Percentiles rank a stretch among this genome's conserved stretches.
These are phyloP conservation scores for Paspalum notatum DNA, from an alignment of 176 grass and related monocot genomes.

Conservation along the genomic window DNA sequence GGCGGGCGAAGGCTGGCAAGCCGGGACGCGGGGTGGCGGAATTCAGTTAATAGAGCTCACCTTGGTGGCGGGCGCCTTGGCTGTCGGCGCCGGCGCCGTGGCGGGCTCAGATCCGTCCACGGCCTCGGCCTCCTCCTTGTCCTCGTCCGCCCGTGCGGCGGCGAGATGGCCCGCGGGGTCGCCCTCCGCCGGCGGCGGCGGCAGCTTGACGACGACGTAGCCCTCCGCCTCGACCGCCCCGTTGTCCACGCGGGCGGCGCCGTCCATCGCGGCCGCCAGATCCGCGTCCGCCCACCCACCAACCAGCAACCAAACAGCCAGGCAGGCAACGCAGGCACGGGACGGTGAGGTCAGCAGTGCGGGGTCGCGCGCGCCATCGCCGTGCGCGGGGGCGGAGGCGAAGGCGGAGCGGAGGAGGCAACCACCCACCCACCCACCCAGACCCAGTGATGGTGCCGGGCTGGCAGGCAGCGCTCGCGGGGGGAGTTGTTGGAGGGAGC, in stretches of 20 bases:
- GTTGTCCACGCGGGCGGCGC: conserved; percentile 17
- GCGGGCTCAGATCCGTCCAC: conserved; percentile 31
- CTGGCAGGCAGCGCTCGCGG: background rate
- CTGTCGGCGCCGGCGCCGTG: too few relatives aligned
- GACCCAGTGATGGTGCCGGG: conserved; percentile 7
- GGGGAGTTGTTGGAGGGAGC: background rate
- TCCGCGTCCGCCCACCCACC: background rate
- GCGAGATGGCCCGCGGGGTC: conserved; percentile 28
- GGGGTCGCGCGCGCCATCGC: background rate
- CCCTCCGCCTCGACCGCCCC: conserved; percentile 29
- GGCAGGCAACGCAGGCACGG: background rate
- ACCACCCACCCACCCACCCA: conserved; percentile 36
- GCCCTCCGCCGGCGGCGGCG: background rate
- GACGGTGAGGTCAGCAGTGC: conserved; percentile 30
- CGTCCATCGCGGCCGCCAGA: conserved; percentile 37
- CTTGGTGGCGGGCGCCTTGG: conserved; percentile 39
- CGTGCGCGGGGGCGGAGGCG: background rate
- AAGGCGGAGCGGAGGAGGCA: background rate
- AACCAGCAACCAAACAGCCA: background rate
- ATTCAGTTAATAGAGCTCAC: too few relatives aligned
- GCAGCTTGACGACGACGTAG: conserved; percentile 32
- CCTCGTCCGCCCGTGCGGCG: background rate
- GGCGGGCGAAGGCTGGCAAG: too few relatives aligned
- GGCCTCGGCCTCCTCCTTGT: background rate
- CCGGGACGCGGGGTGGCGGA: too few relatives aligned